These are phyloP conservation scores for Golubevia pallescens DNA, from an alignment of 1,284 basidiomycete species.

Conservation along the genomic window DNA sequence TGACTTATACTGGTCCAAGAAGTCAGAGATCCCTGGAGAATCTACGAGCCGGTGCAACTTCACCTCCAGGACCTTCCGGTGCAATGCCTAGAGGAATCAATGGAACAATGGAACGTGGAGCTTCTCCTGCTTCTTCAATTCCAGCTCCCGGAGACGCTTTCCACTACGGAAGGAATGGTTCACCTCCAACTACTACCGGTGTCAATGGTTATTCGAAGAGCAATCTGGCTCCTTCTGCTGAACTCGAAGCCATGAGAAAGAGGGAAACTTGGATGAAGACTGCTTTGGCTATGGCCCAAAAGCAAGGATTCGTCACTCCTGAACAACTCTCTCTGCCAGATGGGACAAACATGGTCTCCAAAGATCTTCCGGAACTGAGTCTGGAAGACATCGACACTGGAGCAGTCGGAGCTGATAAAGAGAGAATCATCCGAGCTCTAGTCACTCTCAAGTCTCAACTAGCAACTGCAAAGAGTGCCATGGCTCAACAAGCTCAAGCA, in stretches of 20 bases:
- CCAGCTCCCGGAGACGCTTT: slow-evolving; percentile 27
- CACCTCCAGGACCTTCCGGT: slow-evolving; percentile 23
- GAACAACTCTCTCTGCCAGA: slow-evolving; percentile 64
- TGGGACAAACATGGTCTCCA: slow-evolving; percentile 19
- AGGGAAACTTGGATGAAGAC: slow-evolving; percentile 86
- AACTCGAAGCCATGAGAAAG: slow-evolving; percentile 78
- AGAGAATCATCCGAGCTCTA: slow-evolving; percentile 2
- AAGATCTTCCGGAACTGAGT: slow-evolving; percentile 33
- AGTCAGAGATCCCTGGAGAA: slow-evolving; percentile 51
- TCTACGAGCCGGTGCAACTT: slow-evolving; percentile 28
- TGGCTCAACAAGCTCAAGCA: slow-evolving; percentile 77
- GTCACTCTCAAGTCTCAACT: not conserved
- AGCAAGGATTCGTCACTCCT: slow-evolving; percentile 80
- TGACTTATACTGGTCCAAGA: slow-evolving; percentile 31
- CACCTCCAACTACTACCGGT: slow-evolving; percentile 11
- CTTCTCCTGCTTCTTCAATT: not conserved
- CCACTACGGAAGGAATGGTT: slow-evolving; percentile 37
- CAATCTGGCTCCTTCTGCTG: slow-evolving; percentile 61
- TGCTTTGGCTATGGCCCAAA: slow-evolving; percentile 77
- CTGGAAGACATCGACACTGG: slow-evolving; percentile 65
- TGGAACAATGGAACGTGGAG: slow-evolving; percentile 1
- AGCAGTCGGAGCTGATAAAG: slow-evolving; percentile 47
- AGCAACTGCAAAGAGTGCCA: slow-evolving; percentile 68
- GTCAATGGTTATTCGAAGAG: slow-evolving; percentile 3
- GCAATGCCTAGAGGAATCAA: slow-evolving; percentile 34